Evolutionary conservation across 306 rosid genomes (phyloP).

Genomic region (Cucumis hystrix): DNA sequence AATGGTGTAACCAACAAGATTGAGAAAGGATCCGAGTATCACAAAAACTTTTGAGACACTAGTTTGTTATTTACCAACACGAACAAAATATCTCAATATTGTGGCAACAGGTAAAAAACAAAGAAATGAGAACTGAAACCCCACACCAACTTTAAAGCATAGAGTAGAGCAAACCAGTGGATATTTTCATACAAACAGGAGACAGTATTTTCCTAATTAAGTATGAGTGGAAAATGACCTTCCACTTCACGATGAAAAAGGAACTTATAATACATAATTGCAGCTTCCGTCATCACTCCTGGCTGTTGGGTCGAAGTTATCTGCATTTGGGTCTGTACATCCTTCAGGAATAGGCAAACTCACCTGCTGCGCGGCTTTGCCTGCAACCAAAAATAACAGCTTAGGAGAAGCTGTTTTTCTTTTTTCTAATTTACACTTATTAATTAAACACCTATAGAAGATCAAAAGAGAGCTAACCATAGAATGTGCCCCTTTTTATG

Average conservation of each 20-base stretch:
- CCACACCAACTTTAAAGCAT: not conserved
- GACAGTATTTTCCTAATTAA: not conserved
- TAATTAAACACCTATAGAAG: not conserved
- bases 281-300: slow-evolving; percentile 81
- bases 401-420: not conserved
- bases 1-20: not conserved
- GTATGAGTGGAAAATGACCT: not conserved
- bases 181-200: not conserved
- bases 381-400: slow-evolving; percentile 14
- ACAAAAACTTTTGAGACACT: not conserved
- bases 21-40: not conserved
- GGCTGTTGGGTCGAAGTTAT: slow-evolving; percentile 68
- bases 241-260: slow-evolving; percentile 13
- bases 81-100: not conserved
- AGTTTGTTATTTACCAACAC: not conserved
- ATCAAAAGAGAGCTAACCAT: slow-evolving; percentile 25
- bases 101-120: not conserved
- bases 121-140: not conserved
- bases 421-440: not conserved
- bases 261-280: slow-evolving; percentile 25
- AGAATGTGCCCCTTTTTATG: slow-evolving; percentile 41
- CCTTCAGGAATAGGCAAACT: slow-evolving; percentile 51
- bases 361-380: slow-evolving; percentile 70
- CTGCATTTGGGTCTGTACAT: slow-evolving; percentile 53
- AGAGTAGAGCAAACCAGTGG: not conserved